Evolutionary conservation across 306 rosid genomes (phyloP).

Genomic region (Dryas alaskensis): DNA sequence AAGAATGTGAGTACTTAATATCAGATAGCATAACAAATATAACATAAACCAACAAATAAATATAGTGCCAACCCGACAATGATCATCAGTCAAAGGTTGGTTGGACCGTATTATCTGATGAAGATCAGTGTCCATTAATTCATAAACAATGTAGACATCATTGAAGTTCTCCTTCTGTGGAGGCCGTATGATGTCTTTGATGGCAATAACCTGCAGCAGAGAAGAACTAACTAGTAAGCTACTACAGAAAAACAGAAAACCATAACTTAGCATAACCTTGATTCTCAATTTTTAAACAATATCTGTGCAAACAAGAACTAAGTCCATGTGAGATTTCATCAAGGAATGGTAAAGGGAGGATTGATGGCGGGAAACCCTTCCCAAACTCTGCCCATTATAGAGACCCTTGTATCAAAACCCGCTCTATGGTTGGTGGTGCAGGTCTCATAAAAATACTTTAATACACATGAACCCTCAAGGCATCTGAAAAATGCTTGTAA

Average conservation of each 20-base stretch:
- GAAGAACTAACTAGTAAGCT: constrained; percentile 23
- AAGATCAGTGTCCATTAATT: constrained; percentile 90
- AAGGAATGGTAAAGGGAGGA: not conserved
- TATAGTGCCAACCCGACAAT: constrained; percentile 77
- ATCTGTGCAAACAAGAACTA: not conserved
- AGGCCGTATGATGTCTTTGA: constrained; percentile 86
- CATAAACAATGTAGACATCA: constrained; percentile 84
- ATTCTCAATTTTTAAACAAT: not conserved
- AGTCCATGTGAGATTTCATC: not conserved
- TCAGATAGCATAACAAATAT: constrained; percentile 3
- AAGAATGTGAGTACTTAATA: not conserved
- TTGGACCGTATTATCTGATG: constrained; percentile 88
- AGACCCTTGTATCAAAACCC: not conserved
- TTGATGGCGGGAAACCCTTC: not conserved
- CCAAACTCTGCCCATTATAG: not conserved
- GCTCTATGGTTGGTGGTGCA: not conserved
- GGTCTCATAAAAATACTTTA: not conserved
- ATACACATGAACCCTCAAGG: not conserved
- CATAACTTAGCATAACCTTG: not conserved
- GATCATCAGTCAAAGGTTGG: constrained; percentile 83
- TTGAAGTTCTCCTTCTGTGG: constrained; percentile 88
- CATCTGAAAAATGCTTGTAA: not conserved
- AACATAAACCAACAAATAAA: constrained; percentile 18
- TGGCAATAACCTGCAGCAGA: constrained; percentile 61
- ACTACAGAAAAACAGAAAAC: constrained; percentile 8